A percentile compares a stretch with the other conserved stretches of the same genome.
These are phyloP conservation scores for Millerago galiae DNA, from an alignment of 805 yeast species.

Conservation along the genomic window DNA sequence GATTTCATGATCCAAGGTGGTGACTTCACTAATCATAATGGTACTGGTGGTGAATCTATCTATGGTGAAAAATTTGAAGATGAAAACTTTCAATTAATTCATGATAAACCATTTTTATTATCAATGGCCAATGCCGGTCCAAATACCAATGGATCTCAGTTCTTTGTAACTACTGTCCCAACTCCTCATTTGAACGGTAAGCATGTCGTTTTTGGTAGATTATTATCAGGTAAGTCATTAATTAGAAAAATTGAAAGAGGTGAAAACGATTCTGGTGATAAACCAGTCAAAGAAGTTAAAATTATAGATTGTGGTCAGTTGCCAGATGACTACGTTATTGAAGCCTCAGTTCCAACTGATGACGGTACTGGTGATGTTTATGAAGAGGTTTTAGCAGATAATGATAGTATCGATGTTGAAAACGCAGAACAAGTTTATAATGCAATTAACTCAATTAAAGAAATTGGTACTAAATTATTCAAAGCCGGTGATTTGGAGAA, in stretches of 20 bases:
- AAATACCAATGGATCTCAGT: constrained; percentile 93
- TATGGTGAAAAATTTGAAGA: constrained; percentile 87
- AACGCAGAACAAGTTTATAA: constrained; percentile 60
- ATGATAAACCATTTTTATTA: constrained; percentile 78
- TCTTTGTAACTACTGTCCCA: constrained; percentile 85
- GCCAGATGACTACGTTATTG: constrained; percentile 47
- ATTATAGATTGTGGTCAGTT: constrained; percentile 77
- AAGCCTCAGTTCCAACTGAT: constrained; percentile 39
- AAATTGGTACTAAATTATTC: constrained; percentile 69
- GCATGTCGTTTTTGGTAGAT: constrained; percentile 94
- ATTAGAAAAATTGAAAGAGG: constrained; percentile 73
- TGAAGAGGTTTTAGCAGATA: constrained; percentile 72
- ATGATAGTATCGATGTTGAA: constrained; percentile 52
- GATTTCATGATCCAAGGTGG: constrained; percentile 94
- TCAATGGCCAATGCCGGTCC: constrained; percentile 98
- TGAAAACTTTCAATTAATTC: constrained; percentile 73
- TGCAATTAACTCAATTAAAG: constrained; percentile 63
- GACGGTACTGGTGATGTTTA: constrained; percentile 85
- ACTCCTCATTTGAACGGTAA: constrained; percentile 95
- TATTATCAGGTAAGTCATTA: constrained; percentile 72
- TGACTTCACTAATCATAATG: constrained; percentile 60
- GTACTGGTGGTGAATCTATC: constrained; percentile 76
- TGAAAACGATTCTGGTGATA: constrained; percentile 60
- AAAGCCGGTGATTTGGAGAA: constrained; percentile 52
- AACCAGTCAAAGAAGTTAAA: constrained; percentile 63